Base-by-base conservation (phyloP, 2,329 filamentous ascomycete genomes). In the Neopestalotiopsis sp. region DNA sequence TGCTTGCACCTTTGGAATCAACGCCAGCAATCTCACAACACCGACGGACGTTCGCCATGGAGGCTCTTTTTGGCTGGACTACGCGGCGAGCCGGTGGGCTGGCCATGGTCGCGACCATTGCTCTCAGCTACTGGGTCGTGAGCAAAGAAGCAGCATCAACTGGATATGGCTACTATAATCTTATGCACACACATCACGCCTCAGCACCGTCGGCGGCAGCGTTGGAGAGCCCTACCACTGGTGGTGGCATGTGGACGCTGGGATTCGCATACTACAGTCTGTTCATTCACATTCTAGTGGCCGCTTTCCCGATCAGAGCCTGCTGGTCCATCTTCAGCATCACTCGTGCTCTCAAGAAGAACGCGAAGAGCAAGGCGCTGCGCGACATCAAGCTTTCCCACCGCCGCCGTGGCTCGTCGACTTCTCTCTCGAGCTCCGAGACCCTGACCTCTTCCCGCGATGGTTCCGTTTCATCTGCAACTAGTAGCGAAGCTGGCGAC, bases 221-320 rank as follows among this genome's bases (percentile, higher is more conserved):
- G 13, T n/a, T 49, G 10, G 57, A 63, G 20, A 32, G 45, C 24
- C 49, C 75, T 3, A 72, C 77, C 3, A 74, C 80, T 49, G 84
- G 85, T 34, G 84, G 81, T 52, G 85, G 86, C 40, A 75, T 84
- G 62, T 88, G 82, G 82, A 87, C 86, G 14, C 77, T 83, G 63
- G 40, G 88, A 38, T 91, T 91, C 74, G 85, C 89, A 64, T 89
- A 88, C 74, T 93, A 92, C 79, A 89, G 87, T 66, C 81, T 92
- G 20, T 76, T 91, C 42, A 86, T 92, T 68, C 91, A 93, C 77
- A 68, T 89, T 67, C 81, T 92, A 67, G 89, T 91, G 73, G 87
- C 88, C 71, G 77, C 85, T 40, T 92, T 93, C 73, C 89, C 90
- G 28, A 75, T 90, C 5, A 86, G 90, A 69, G 87, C 89, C 30